phyloP scores from a whole-genome alignment of 2,329 filamentous ascomycete species.

The Coniella lustricola region DNA sequence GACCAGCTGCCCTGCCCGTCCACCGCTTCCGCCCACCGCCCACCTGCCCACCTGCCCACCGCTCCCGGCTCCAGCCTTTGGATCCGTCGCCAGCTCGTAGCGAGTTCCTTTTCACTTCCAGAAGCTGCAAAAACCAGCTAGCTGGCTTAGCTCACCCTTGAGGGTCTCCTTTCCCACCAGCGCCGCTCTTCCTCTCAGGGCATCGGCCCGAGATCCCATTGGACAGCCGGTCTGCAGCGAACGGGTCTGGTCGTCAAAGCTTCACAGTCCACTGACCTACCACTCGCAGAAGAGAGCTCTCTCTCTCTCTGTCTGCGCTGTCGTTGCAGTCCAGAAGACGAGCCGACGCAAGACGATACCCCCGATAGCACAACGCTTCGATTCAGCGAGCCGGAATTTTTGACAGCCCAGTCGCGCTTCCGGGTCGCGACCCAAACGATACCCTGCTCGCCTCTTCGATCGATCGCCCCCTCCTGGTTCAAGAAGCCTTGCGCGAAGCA shows the following conservation, averaged over 20 bases:
- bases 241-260: conserved; percentile 8
- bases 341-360: neutral
- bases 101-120: neutral
- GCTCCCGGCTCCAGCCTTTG: neutral
- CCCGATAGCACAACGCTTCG: too few relatives aligned
- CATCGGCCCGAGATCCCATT: neutral
- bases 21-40: neutral
- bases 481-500: conserved; percentile 10
- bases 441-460: neutral
- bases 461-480: neutral
- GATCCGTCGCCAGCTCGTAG: neutral
- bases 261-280: conserved; percentile 8
- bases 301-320: neutral
- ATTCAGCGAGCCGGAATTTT: too few relatives aligned
- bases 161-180: neutral
- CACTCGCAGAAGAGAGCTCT: conserved; percentile 12
- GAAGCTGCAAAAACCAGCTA: too few relatives aligned
- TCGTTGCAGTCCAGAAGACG: neutral
- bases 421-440: neutral
- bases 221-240: neutral
- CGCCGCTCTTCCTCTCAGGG: neutral
- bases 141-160: too few relatives aligned
- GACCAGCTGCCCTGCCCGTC: neutral
- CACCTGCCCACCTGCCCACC: neutral
- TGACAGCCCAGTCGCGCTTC: too few relatives aligned